Percentiles rank a stretch among this genome's conserved stretches.
phyloP scores from a whole-genome alignment of 164 flowering plant genomes.

The Vitis cinerea region DNA sequence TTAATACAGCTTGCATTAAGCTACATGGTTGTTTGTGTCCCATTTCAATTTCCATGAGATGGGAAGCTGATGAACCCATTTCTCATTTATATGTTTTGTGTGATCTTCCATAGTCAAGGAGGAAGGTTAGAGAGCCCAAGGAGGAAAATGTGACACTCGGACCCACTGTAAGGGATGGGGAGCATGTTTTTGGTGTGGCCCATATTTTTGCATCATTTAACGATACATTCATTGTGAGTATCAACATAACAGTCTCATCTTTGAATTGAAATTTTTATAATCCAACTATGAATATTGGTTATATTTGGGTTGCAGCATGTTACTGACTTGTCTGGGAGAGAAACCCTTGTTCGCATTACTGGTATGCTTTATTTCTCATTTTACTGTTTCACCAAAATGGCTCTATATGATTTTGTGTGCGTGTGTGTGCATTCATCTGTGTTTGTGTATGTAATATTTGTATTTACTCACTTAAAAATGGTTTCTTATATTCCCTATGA shows the following conservation, averaged over 20 bases:
- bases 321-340: constrained; percentile 48
- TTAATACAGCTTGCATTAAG: too few relatives aligned
- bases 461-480: too few relatives aligned
- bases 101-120: constrained; percentile 32
- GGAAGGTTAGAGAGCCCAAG: constrained; percentile 46
- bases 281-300: not conserved
- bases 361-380: constrained; percentile 18
- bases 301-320: constrained; percentile 35
- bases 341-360: constrained; percentile 48
- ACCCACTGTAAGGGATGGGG: constrained; percentile 72
- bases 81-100: not conserved
- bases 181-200: constrained; percentile 74
- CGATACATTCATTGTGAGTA: constrained; percentile 59
- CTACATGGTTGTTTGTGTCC: too few relatives aligned
- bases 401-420: too few relatives aligned
- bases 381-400: not conserved
- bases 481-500: too few relatives aligned
- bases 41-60: not conserved
- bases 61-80: not conserved
- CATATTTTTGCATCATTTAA: constrained; percentile 87
- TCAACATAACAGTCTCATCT: not conserved
- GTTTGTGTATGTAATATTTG: too few relatives aligned
- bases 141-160: constrained; percentile 55
- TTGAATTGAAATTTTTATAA: not conserved
- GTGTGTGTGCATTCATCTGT: too few relatives aligned